Evolutionary conservation across 2,329 filamentous ascomycete species (phyloP).

Genomic region (Neonectria neomacrospora): DNA sequence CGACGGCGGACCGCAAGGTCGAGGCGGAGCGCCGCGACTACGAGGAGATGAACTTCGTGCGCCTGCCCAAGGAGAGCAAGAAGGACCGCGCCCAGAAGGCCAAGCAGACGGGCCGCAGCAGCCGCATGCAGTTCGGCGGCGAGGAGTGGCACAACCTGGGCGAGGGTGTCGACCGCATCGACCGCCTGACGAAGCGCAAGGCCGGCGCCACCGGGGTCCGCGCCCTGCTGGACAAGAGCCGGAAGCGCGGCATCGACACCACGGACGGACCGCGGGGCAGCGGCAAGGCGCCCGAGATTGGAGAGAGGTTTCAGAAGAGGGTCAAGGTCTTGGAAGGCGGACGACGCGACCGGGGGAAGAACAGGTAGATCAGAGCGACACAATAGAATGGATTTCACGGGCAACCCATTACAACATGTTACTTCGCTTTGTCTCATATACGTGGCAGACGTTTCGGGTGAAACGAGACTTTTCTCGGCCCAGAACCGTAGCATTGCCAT

Average conservation of each 20-base stretch:
- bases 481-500: not conserved
- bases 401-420: not conserved
- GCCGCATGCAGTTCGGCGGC: constrained; percentile 80
- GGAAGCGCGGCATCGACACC: constrained; percentile 79
- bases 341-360: constrained; percentile 57
- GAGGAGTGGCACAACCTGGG: constrained; percentile 93
- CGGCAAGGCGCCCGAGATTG: constrained; percentile 68
- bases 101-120: constrained; percentile 60
- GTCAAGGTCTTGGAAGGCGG: constrained; percentile 66
- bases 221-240: constrained; percentile 81
- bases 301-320: constrained; percentile 79
- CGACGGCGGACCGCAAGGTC: constrained; percentile 76
- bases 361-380: constrained; percentile 44
- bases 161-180: constrained; percentile 87
- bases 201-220: constrained; percentile 64
- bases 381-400: constrained; percentile 26
- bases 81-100: constrained; percentile 79
- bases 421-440: not conserved
- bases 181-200: constrained; percentile 80
- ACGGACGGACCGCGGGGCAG: constrained; percentile 75
- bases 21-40: constrained; percentile 86
- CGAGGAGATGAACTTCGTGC: constrained; percentile 92
- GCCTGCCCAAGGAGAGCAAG: constrained; percentile 87
- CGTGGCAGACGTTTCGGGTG: not conserved
- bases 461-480: not conserved